Conservation (phyloP, 176 grass and related monocot genomes). For the Oryza glaberrima region DNA sequence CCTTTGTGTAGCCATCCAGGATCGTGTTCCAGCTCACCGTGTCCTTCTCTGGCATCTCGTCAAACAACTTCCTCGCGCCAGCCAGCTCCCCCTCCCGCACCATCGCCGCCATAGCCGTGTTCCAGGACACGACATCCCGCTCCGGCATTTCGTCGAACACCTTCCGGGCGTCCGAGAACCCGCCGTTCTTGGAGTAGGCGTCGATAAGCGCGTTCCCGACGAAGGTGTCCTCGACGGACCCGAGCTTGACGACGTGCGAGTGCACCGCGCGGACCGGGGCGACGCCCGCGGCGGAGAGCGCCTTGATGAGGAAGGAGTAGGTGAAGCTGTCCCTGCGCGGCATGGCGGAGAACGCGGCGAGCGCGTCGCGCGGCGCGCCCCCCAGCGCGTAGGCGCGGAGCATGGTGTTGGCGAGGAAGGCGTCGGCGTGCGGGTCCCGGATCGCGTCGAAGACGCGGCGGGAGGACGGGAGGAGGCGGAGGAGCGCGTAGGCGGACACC, state of each 20-base stretch:
- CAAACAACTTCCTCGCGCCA: constrained; percentile 51
- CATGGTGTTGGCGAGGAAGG: constrained; percentile 61
- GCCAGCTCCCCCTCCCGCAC: constrained; percentile 51
- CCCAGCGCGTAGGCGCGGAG: constrained; percentile 67
- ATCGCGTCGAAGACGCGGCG: constrained; percentile 50
- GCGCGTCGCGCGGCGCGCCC: constrained; percentile 43
- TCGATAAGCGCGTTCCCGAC: constrained; percentile 72
- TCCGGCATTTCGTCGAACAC: constrained; percentile 57
- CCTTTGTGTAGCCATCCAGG: constrained; percentile 64
- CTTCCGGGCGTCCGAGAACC: constrained; percentile 36
- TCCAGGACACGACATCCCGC: constrained; percentile 65
- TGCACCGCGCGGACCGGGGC: constrained; percentile 46
- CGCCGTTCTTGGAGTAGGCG: constrained; percentile 61
- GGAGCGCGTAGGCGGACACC: constrained; percentile 65
- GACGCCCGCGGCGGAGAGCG: constrained; percentile 34
- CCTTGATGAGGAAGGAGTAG: constrained; percentile 77
- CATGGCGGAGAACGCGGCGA: constrained; percentile 56
- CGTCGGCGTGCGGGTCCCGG: constrained; percentile 28
- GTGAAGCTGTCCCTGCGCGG: constrained; percentile 58
- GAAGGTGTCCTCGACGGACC: constrained; percentile 61
- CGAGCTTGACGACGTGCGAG: constrained; percentile 67
- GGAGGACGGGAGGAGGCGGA: constrained; percentile 45
- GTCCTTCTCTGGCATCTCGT: constrained; percentile 74
- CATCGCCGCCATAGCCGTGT: constrained; percentile 52
- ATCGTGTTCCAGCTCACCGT: constrained; percentile 79